Base-by-base conservation (phyloP, 2,329 filamentous ascomycete species). In the Aspergillus sp. region DNA sequence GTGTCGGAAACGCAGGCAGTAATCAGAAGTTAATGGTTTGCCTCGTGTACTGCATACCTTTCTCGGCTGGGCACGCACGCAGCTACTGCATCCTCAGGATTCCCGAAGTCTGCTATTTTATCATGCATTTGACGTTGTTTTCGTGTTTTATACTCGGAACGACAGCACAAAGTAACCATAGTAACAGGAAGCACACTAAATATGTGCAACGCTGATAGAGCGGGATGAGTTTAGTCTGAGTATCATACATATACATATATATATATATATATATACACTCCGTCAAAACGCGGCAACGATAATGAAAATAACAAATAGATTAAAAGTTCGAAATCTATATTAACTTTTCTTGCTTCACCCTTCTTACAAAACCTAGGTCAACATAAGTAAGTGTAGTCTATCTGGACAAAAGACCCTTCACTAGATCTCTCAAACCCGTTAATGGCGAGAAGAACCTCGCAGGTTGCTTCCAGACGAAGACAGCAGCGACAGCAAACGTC, bases 381-480 rank as follows among this genome's bases (percentile, higher is more conserved):
- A 30, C 9, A 11, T 9, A 30, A 30, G 26, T 30, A 30, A 30
- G 8, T 30, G 9, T 11, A 30, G 26, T 11, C 26, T 30, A 30
- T 30, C 26, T 30, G 26, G 26, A 56, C 15, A 58, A 64, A 26
- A 62, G 9, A 48, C 59, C 57, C 12, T 58, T 57, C 48, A 62
- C 50, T 2, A 60, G 55, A n/a, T 48, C 50, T 24, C 51, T 57
- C 43, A 71, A 5, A 15, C 65, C 15, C 12, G 62, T 32, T 17
- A 59, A 12, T 6, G 66, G 65, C 5, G 64, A 67, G 50, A 68
- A 51, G 48, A 67, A 49, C 15, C 59, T 55, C 15, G 55, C 56
- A 9, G 71, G 67, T 45, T 64, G 60, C 39, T 60, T 74, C 71
- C 71, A 75, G 44, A 69, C 49, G 53, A 71, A 57, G 6, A 73